phyloP scores from a whole-genome alignment of 768 basidiomycete genomes.

The Auriscalpium orientale region DNA sequence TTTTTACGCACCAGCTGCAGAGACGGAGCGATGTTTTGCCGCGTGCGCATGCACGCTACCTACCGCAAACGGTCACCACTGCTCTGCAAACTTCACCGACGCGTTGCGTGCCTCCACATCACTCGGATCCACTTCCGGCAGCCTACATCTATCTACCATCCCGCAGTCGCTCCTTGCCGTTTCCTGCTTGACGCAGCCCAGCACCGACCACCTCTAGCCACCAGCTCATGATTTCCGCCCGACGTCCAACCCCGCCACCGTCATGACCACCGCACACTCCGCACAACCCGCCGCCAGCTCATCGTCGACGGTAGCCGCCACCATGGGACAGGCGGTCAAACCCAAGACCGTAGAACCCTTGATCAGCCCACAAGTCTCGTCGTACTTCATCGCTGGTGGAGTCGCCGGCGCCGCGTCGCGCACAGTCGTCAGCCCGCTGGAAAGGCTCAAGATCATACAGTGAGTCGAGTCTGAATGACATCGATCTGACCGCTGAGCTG shows the following conservation, averaged over 20 bases:
- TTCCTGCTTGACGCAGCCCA: neutral
- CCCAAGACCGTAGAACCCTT: conserved; percentile 7
- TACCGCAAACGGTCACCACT: neutral
- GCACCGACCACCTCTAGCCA: neutral
- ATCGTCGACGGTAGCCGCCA: neutral
- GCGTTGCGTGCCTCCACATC: no score
- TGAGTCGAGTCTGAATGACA: conserved; percentile 33
- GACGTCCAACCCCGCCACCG: neutral
- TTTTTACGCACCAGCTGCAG: no score
- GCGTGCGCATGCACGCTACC: neutral
- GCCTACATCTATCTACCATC: neutral
- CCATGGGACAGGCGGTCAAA: neutral
- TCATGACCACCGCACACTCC: conserved; percentile 10
- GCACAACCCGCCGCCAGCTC: neutral
- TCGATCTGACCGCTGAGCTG: neutral
- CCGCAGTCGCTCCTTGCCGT: neutral
- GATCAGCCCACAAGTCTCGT: conserved; percentile 29
- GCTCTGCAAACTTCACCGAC: neutral
- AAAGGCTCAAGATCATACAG: conserved; percentile 96
- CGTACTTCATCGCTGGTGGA: conserved; percentile 51
- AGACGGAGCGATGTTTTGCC: no score
- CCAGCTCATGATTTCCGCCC: conserved; percentile 8
- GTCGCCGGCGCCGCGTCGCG: conserved; percentile 62
- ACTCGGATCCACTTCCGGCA: no score
- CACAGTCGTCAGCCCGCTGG: conserved; percentile 88